phyloP scores from a whole-genome alignment of 164 flowering plant genomes.

The Dillenia turbinata region DNA sequence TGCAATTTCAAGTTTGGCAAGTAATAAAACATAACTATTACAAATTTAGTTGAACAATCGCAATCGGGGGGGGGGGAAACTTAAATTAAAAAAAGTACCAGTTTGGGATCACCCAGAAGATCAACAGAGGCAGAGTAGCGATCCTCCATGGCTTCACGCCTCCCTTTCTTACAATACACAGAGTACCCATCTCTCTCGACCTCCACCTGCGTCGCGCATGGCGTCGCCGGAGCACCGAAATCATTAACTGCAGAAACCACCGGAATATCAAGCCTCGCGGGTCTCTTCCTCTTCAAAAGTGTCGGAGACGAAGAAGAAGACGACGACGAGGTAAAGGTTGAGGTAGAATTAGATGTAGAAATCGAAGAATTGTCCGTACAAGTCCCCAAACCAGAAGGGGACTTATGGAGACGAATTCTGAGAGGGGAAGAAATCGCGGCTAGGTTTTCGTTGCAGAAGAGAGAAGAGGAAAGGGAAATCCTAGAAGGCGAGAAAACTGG shows the following conservation, averaged over 20 bases:
- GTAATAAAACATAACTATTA: too few species aligned
- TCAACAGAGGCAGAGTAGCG: constrained; percentile 55
- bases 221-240: constrained; percentile 12
- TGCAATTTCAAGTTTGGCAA: too few species aligned
- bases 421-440: constrained; percentile 23
- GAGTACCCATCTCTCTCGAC: constrained; percentile 52
- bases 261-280: constrained; percentile 69
- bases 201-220: constrained; percentile 30
- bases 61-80: too few species aligned
- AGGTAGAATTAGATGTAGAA: constrained; percentile 6
- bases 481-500: constrained; percentile 40
- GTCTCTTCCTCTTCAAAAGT: constrained; percentile 67
- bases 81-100: constrained; percentile 38
- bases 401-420: constrained; percentile 36
- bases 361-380: constrained; percentile 1
- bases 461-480: constrained; percentile 5
- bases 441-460: constrained; percentile 19
- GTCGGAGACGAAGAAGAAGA: constrained; percentile 17
- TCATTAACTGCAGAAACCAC: constrained; percentile 28
- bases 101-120: constrained; percentile 58
- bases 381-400: constrained; percentile 26
- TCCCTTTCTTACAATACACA: constrained; percentile 79
- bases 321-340: constrained; percentile 6
- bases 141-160: constrained; percentile 83
- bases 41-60: too few species aligned